Base-by-base conservation (phyloP, 2,329 filamentous ascomycete genomes). In the Epichloe baconii region DNA sequence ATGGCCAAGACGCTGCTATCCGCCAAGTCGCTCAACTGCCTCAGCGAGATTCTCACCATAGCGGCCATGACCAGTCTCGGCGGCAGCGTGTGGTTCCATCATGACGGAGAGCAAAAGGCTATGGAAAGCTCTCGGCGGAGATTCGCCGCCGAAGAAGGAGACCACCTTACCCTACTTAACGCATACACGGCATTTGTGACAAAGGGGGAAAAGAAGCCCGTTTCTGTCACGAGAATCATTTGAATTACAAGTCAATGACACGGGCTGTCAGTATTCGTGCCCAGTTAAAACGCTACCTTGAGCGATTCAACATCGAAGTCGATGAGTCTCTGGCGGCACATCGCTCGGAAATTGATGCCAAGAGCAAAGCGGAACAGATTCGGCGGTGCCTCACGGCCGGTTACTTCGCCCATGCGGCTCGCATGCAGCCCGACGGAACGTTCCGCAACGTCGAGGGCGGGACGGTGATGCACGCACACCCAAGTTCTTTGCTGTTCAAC, bases 401-500 rank as follows among this genome's bases (percentile, higher is more conserved):
- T 0, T 97, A 88, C 68, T 98, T 97, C 68, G 85, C 89, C 1
- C 88, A 97, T 65, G 90, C 88, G 4, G 93, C 93, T 44, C 82
- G 83, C 62, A 96, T 97, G 90, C 88, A 94, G 66, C 78, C 87
- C 0, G 91, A 97, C 71, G 93, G 93, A 14, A 90, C 81, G 4
- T 96, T 95, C 65, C 81, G 79, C 58, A 91, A 88, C 48, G 83
- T 95, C n/a, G 83, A 83, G 54, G 88, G 88, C 34, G 82, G 81
- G 40, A 85, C 84, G 48, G 78, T 82, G 4, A 72, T 97, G 49
- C 79, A 95, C 71, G 88, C 89, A 21, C 93, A 98, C 68, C 93
- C 93, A 0, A 95, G 82, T 62, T 94, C 86, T 40, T 70, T 97
- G 58, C 88, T 97, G 82, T 97, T 97, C 73, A 95, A 95, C 66